These are phyloP conservation scores for Elaeagnus macrophylla DNA, from an alignment of 306 rosid species.

Conservation along the genomic window DNA sequence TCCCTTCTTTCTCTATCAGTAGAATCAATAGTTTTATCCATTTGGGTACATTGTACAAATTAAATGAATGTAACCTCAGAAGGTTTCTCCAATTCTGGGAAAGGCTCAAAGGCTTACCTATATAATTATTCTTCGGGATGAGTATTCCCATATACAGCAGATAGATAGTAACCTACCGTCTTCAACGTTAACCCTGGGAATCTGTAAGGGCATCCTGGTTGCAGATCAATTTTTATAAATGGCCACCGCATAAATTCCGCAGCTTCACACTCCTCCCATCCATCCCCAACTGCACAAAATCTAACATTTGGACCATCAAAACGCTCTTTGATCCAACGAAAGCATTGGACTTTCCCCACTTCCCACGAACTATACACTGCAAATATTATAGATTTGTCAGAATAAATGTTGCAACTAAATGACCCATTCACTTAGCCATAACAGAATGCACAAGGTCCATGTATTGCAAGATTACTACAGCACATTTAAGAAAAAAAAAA, in stretches of 20 bases:
- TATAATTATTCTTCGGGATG: slow-evolving; percentile 39
- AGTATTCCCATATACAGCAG: slow-evolving; percentile 63
- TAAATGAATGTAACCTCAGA: neutral
- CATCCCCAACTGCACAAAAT: slow-evolving; percentile 82
- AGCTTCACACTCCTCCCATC: slow-evolving; percentile 93
- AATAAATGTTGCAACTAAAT: neutral
- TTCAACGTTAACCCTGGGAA: slow-evolving; percentile 84
- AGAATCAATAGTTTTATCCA: slow-evolving; percentile 15
- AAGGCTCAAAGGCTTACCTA: slow-evolving; percentile 17
- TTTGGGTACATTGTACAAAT: slow-evolving; percentile 10
- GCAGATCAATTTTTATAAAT: slow-evolving; percentile 62
- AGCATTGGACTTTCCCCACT: slow-evolving; percentile 71
- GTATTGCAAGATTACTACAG: neutral
- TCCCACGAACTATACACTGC: slow-evolving; percentile 93
- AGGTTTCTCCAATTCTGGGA: slow-evolving; percentile 11
- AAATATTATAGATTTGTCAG: slow-evolving; percentile 14
- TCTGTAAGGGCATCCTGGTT: slow-evolving; percentile 64
- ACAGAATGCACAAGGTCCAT: slow-evolving; percentile 5
- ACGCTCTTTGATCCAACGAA: slow-evolving; percentile 69
- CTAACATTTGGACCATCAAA: slow-evolving; percentile 57
- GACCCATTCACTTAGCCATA: neutral
- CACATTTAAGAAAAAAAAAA: neutral
- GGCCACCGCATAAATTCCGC: slow-evolving; percentile 82
- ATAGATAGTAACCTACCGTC: slow-evolving; percentile 53
- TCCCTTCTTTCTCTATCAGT: slow-evolving; percentile 10